These are phyloP conservation scores for Plasmodium vivax DNA, from an alignment of 169 alveolate species.

Conservation along the genomic window DNA sequence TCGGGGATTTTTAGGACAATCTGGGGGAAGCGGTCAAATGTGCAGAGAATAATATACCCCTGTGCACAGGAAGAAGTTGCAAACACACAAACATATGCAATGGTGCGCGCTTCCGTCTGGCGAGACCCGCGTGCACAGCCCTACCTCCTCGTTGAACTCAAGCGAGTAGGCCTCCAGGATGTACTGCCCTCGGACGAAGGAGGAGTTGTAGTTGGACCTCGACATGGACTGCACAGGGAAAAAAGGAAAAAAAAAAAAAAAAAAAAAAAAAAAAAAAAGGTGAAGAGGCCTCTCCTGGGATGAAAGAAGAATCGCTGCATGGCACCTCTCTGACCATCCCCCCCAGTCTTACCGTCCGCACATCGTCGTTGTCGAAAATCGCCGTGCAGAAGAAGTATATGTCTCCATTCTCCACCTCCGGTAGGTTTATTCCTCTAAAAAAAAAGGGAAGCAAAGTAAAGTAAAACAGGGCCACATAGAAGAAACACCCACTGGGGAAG, in stretches of 20 bases:
- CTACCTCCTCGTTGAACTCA: constrained; percentile 48
- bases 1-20: constrained; percentile 45
- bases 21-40: background rate
- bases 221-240: constrained; percentile 43
- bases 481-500: background rate
- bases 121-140: background rate
- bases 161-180: constrained; percentile 1
- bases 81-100: background rate
- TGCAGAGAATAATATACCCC: background rate
- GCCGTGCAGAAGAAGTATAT: constrained; percentile 43
- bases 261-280: background rate
- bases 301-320: background rate
- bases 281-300: background rate
- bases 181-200: constrained; percentile 39
- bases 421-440: constrained; percentile 40
- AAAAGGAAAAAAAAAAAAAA: background rate
- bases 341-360: constrained; percentile 14
- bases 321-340: background rate
- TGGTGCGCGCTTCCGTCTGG: too few species aligned
- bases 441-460: background rate
- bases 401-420: constrained; percentile 52
- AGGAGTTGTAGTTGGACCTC: constrained; percentile 49
- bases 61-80: background rate
- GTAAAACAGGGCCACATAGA: background rate
- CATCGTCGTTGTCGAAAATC: constrained; percentile 63